Percentiles rank a stretch among this genome's conserved stretches.
Evolutionary conservation across 148 eudicot species (phyloP).

Genomic region (Diospyros lotus): DNA sequence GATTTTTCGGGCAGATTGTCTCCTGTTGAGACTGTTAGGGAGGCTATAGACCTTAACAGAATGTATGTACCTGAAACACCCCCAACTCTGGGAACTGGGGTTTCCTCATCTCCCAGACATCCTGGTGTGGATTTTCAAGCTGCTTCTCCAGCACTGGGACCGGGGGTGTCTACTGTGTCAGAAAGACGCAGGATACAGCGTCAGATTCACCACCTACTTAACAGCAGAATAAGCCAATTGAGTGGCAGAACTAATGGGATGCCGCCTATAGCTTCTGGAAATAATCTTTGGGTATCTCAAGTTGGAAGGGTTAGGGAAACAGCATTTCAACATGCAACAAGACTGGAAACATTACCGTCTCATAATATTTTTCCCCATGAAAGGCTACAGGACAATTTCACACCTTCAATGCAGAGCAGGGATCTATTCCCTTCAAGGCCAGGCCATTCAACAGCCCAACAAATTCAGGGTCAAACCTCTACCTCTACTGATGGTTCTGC

Average conservation of each 20-base stretch:
- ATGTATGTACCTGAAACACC: slow-evolving; percentile 74
- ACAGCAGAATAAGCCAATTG: slow-evolving; percentile 28
- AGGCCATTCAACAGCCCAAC: slow-evolving; percentile 24
- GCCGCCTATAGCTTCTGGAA: slow-evolving; percentile 8
- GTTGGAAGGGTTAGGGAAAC: slow-evolving; percentile 16
- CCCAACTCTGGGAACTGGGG: slow-evolving; percentile 38
- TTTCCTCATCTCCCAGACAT: slow-evolving; percentile 49
- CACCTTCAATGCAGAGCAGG: slow-evolving; percentile 19
- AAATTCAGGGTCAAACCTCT: slow-evolving; percentile 25
- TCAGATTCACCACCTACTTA: slow-evolving; percentile 32
- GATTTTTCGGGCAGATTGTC: slow-evolving; percentile 36
- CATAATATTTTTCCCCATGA: slow-evolving; percentile 15
- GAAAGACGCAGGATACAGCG: slow-evolving; percentile 66
- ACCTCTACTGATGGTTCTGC: slow-evolving; percentile 18
- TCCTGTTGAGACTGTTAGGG: slow-evolving; percentile 54
- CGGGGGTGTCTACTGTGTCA: slow-evolving; percentile 54
- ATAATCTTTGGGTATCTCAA: slow-evolving; percentile 22
- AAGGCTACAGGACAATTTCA: slow-evolving; percentile 26
- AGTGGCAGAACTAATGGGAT: slow-evolving; percentile 13
- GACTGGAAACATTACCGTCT: slow-evolving; percentile 25
- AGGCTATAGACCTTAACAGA: slow-evolving; percentile 66
- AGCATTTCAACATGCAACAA: slow-evolving; percentile 19
- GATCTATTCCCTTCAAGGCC: slow-evolving; percentile 23
- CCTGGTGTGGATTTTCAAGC: slow-evolving; percentile 39
- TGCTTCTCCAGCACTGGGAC: slow-evolving; percentile 46